Percentiles rank a stretch among this genome's conserved stretches.
phyloP scores from a whole-genome alignment of 2,329 filamentous ascomycete species.

The Aureobasidium sp. region DNA sequence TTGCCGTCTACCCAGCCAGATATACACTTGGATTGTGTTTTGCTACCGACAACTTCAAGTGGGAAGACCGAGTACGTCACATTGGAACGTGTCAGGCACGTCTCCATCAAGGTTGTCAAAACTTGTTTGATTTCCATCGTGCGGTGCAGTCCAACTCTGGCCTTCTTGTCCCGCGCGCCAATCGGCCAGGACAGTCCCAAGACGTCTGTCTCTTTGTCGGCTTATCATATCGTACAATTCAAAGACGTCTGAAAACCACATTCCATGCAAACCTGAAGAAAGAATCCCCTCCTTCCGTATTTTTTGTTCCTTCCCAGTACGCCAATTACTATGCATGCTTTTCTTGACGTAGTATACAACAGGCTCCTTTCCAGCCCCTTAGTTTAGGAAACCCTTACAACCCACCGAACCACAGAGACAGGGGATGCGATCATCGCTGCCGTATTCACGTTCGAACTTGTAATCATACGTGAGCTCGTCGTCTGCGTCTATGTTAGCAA shows the following conservation, averaged over 20 bases:
- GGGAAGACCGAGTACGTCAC: no score
- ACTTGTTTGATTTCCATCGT: neutral
- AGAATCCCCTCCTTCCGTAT: neutral
- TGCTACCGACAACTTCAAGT: no score
- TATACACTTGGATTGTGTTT: no score
- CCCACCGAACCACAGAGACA: constrained; percentile 93
- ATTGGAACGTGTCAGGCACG: neutral
- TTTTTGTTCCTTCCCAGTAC: neutral
- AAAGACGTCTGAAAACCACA: neutral
- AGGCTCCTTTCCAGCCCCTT: constrained; percentile 26
- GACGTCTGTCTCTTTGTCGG: neutral
- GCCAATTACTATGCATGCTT: neutral
- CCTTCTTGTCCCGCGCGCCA: neutral
- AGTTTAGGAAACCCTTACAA: constrained; percentile 99
- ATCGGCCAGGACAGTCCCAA: neutral
- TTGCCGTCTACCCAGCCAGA: neutral
- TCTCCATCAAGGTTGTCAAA: neutral
- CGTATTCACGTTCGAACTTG: constrained; percentile 97
- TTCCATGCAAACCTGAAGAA: neutral
- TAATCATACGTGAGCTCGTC: constrained; percentile 99
- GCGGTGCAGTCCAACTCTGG: neutral
- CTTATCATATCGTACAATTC: neutral
- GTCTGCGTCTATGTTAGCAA: constrained; percentile 48
- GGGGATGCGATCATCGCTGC: constrained; percentile 88
- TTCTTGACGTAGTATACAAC: neutral